A percentile compares a stretch with the other conserved stretches of the same genome.
These are phyloP conservation scores for Trifolium pratense DNA, from an alignment of 306 rosid species.

Conservation along the genomic window DNA sequence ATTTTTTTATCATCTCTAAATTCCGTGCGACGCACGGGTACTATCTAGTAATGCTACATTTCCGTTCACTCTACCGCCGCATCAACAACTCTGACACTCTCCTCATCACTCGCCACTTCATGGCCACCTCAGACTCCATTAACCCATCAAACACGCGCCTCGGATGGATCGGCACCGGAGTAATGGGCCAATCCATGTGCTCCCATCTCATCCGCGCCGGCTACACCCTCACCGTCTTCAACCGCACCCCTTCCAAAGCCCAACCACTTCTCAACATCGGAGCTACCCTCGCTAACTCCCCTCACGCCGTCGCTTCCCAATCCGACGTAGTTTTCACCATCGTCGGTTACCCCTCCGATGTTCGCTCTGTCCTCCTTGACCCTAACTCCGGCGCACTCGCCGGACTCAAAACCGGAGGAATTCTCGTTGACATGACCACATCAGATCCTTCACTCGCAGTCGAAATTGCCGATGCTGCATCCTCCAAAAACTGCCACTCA, in stretches of 20 bases:
- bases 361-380: slow-evolving; percentile 80
- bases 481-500: slow-evolving; percentile 56
- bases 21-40: no score
- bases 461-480: slow-evolving; percentile 65
- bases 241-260: slow-evolving; percentile 86
- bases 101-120: slow-evolving; percentile 40
- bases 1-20: no score
- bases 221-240: slow-evolving; percentile 85
- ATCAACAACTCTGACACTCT: slow-evolving; percentile 32
- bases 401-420: slow-evolving; percentile 76
- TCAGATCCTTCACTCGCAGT: slow-evolving; percentile 91
- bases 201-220: slow-evolving; percentile 85
- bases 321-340: slow-evolving; percentile 90
- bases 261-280: slow-evolving; percentile 82
- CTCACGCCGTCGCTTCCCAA: slow-evolving; percentile 67
- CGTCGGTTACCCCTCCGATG: slow-evolving; percentile 95
- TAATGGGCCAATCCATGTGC: slow-evolving; percentile 92
- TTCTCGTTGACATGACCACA: slow-evolving; percentile 92
- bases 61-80: slow-evolving; percentile 29
- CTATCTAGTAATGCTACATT: not conserved
- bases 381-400: slow-evolving; percentile 76
- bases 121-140: slow-evolving; percentile 57
- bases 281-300: slow-evolving; percentile 66
- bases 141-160: slow-evolving; percentile 77
- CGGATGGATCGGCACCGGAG: slow-evolving; percentile 98